Conservation (phyloP, 1,139 yeast species). For the Pichia cactophila region DNA sequence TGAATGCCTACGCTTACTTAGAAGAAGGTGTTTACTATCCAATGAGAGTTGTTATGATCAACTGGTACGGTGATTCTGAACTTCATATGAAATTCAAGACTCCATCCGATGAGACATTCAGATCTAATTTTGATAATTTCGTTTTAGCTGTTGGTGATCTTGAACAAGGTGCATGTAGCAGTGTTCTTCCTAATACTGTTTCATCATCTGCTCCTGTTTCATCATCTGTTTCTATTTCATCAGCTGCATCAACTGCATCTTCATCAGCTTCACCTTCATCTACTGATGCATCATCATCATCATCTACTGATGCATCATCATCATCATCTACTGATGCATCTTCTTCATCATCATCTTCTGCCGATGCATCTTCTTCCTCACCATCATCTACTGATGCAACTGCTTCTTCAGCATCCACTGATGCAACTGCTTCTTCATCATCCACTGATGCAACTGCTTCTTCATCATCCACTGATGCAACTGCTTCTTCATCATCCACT, state of each 20-base stretch:
- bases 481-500: conserved; percentile 19
- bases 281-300: conserved; percentile 16
- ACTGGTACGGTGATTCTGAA: conserved; percentile 10
- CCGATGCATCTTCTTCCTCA: conserved; percentile 7
- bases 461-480: conserved; percentile 23
- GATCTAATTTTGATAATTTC: background rate
- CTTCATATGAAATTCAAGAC: conserved; percentile 2
- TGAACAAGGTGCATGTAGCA: conserved; percentile 2
- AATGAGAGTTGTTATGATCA: conserved; percentile 16
- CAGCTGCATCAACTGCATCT: conserved; percentile 18
- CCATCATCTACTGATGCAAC: conserved; percentile 11
- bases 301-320: conserved; percentile 4
- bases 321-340: conserved; percentile 4
- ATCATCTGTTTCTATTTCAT: conserved; percentile 27
- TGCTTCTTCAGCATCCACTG: background rate
- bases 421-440: background rate
- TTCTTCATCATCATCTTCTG: conserved; percentile 5
- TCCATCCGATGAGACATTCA: background rate
- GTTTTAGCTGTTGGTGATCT: background rate
- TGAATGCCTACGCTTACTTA: conserved; percentile 5
- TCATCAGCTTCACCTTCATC: conserved; percentile 25
- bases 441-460: conserved; percentile 12
- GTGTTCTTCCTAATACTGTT: background rate
- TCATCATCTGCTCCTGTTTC: conserved; percentile 23
- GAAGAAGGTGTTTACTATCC: conserved; percentile 15